Conservation (phyloP, 371 early-diverging fungal species). For the Blyttiomyces sp. region DNA sequence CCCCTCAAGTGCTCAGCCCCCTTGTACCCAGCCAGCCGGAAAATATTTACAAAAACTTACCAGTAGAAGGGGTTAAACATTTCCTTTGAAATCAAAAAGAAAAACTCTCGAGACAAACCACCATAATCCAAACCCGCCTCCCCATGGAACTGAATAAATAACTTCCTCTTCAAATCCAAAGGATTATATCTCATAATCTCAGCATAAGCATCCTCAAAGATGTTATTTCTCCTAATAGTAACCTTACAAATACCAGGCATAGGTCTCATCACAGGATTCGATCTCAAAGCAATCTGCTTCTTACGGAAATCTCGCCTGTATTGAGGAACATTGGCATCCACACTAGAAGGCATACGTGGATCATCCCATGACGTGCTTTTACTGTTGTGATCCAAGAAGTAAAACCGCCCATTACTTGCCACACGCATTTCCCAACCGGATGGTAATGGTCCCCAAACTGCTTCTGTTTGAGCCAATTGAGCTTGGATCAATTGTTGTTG, state of each 20-base stretch:
- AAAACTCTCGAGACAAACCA: conserved; percentile 91
- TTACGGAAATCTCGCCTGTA: conserved; percentile 97
- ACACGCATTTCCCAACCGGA: conserved; percentile 95
- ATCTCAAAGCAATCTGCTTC: conserved; percentile 92
- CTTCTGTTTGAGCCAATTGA: conserved; percentile 59
- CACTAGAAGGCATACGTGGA: conserved; percentile 86
- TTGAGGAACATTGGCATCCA: conserved; percentile 92
- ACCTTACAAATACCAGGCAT: conserved; percentile 90
- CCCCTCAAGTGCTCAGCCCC: too few relatives aligned
- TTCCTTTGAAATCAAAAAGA: conserved; percentile 88
- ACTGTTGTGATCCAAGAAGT: conserved; percentile 43
- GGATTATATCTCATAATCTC: conserved; percentile 87
- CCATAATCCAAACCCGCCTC: conserved; percentile 99
- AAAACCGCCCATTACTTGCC: conserved; percentile 80
- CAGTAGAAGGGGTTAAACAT: conserved; percentile 93
- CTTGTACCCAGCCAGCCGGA: background rate
- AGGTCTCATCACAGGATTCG: conserved; percentile 86
- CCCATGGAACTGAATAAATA: conserved; percentile 97
- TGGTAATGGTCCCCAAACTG: conserved; percentile 81
- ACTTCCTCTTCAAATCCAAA: conserved; percentile 84
- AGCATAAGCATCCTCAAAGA: conserved; percentile 93
- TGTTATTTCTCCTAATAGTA: conserved; percentile 78
- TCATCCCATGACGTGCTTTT: conserved; percentile 68
- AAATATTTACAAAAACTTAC: conserved; percentile 6
- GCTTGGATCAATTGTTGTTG: too few relatives aligned